phyloP scores from a whole-genome alignment of 163 green algal species.

The Botryococcus braunii region DNA sequence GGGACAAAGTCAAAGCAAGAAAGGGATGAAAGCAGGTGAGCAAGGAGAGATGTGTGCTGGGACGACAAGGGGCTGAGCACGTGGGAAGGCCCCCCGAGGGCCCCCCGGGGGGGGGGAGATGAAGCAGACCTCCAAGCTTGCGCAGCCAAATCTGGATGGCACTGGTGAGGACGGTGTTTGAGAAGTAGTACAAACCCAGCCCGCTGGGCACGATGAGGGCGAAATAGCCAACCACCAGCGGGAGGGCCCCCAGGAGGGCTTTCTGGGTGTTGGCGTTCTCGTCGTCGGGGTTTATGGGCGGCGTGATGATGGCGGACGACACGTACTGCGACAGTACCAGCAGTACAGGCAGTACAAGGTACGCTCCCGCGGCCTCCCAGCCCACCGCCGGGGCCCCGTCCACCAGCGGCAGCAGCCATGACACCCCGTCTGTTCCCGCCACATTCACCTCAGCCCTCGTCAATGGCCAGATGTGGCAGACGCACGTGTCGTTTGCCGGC shows the following conservation, averaged over 20 bases:
- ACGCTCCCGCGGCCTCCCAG: constrained; percentile 59
- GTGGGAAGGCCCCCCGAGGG: no score
- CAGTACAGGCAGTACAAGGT: constrained; percentile 74
- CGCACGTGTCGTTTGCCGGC: no score
- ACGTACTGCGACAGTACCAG: constrained; percentile 61
- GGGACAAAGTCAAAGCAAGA: no score
- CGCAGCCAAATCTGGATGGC: constrained; percentile 48
- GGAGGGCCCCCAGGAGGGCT: constrained; percentile 49
- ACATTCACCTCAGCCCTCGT: no score
- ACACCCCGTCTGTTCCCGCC: constrained; percentile 43
- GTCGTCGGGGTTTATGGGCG: constrained; percentile 30
- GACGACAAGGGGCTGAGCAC: no score
- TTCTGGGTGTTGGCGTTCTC: no score
- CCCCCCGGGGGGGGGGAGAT: no score
- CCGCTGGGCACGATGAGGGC: constrained; percentile 76
- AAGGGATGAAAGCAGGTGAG: no score
- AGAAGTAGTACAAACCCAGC: constrained; percentile 85
- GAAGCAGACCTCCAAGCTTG: constrained; percentile 53
- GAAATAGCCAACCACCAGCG: constrained; percentile 87
- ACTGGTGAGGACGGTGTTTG: constrained; percentile 72
- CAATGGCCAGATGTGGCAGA: no score
- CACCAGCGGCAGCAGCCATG: constrained; percentile 76
- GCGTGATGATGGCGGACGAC: constrained; percentile 57
- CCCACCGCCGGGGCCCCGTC: constrained; percentile 74
- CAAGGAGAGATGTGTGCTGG: no score